Conservation (phyloP, 2,329 filamentous ascomycete genomes). For the Dryadomyces quercus-mongolicae region DNA sequence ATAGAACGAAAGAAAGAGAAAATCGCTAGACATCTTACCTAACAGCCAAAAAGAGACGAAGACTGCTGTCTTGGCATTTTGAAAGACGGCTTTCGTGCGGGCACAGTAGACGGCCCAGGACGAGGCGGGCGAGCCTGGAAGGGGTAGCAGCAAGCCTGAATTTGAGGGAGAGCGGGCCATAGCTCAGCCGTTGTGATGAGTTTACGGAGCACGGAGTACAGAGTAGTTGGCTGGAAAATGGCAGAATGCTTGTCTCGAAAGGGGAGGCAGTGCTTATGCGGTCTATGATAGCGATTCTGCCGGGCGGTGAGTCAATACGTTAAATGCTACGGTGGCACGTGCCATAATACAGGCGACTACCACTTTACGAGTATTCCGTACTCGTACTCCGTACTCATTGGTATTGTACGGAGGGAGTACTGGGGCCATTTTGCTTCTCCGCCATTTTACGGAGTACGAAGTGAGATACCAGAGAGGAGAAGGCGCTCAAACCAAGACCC, state of each 20-base stretch:
- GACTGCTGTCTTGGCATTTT: constrained; percentile 58
- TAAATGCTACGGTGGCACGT: not conserved
- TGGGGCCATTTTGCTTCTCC: too few species aligned
- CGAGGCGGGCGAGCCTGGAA: constrained; percentile 46
- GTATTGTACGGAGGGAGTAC: too few species aligned
- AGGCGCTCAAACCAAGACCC: too few species aligned
- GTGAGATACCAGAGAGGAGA: too few species aligned
- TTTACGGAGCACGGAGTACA: too few species aligned
- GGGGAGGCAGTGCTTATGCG: too few species aligned
- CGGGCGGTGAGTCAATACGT: constrained; percentile 6
- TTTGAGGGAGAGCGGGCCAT: constrained; percentile 28
- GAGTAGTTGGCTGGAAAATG: too few species aligned
- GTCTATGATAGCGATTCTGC: constrained; percentile 8
- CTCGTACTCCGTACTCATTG: too few species aligned
- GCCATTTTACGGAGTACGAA: too few species aligned
- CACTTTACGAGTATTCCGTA: too few species aligned
- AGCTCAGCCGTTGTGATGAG: not conserved
- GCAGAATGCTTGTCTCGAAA: too few species aligned
- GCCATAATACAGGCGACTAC: not conserved
- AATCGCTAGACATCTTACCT: constrained; percentile 40
- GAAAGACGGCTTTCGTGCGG: constrained; percentile 50
- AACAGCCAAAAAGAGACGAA: constrained; percentile 86
- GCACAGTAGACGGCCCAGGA: constrained; percentile 66
- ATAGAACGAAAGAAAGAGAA: constrained; percentile 1
- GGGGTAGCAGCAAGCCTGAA: constrained; percentile 34